These are phyloP conservation scores for Mycena crocata DNA, from an alignment of 768 basidiomycete species.

Conservation along the genomic window DNA sequence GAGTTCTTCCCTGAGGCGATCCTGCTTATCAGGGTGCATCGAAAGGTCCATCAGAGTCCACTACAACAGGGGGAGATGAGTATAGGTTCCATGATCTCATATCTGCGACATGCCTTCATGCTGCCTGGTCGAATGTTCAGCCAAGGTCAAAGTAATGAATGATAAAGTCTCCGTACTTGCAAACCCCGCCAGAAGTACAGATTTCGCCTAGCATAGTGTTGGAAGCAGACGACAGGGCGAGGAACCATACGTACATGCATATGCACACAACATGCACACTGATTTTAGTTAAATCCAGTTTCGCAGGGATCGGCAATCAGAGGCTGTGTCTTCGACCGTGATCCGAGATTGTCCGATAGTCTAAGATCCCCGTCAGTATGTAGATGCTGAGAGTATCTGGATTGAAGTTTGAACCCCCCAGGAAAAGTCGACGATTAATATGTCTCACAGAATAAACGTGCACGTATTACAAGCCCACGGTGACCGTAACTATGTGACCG, in stretches of 20 bases:
- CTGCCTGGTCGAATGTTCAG: not conserved
- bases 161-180: slow-evolving; percentile 10
- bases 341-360: too few relatives aligned
- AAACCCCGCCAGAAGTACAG: slow-evolving; percentile 17
- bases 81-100: not conserved
- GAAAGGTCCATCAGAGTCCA: slow-evolving; percentile 17
- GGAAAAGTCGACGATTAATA: too few relatives aligned
- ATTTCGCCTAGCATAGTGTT: not conserved
- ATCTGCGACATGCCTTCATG: not conserved
- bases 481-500: too few relatives aligned
- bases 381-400: too few relatives aligned
- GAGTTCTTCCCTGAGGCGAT: slow-evolving; percentile 17
- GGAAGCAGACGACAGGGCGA: not conserved
- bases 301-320: too few relatives aligned
- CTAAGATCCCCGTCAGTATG: too few relatives aligned
- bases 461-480: too few relatives aligned
- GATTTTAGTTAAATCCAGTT: too few relatives aligned
- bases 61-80: not conserved
- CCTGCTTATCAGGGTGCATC: slow-evolving; percentile 12
- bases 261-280: too few relatives aligned
- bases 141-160: not conserved
- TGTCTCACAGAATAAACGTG: too few relatives aligned
- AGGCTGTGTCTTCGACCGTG: too few relatives aligned
- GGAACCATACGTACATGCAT: not conserved
- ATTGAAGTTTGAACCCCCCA: too few relatives aligned